Conservation (phyloP, 495 filamentous ascomycete genomes). For the Cenococcum geophilum region DNA sequence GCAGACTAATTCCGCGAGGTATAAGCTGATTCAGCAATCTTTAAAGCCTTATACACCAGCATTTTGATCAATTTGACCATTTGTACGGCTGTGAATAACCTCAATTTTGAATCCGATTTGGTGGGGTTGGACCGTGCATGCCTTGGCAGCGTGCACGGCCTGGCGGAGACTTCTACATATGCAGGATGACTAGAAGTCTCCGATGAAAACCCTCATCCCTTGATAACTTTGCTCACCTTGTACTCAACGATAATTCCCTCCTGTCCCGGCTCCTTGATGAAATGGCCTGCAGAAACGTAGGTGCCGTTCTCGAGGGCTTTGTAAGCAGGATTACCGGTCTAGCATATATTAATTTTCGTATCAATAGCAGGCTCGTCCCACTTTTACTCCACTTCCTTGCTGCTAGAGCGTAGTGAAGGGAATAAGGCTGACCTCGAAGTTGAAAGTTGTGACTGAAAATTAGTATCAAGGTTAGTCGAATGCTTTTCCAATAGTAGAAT, state of each 20-base stretch:
- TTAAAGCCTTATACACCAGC: background rate
- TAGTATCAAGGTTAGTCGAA: background rate
- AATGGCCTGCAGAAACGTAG: conserved; percentile 26
- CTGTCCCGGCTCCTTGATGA: conserved; percentile 16
- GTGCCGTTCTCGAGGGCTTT: conserved; percentile 23
- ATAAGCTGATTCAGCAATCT: background rate
- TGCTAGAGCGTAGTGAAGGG: background rate
- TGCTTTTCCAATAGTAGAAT: background rate
- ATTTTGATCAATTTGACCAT: background rate
- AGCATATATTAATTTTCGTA: background rate
- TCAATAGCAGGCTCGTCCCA: too few species aligned
- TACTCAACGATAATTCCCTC: conserved; percentile 24
- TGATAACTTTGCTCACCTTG: conserved; percentile 22
- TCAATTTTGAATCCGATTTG: background rate
- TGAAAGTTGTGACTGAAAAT: conserved; percentile 11
- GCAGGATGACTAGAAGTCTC: too few species aligned
- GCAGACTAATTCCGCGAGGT: background rate
- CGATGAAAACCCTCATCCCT: background rate
- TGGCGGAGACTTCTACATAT: background rate
- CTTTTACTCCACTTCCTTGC: background rate
- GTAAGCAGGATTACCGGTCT: conserved; percentile 24
- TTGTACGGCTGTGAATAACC: background rate
- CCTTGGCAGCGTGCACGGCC: background rate
- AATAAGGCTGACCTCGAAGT: conserved; percentile 12
- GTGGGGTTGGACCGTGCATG: background rate